Percentiles rank a stretch among this genome's conserved stretches.
Conservation (phyloP, 2,329 filamentous ascomycete genomes). For the Clonostachys sp. region DNA sequence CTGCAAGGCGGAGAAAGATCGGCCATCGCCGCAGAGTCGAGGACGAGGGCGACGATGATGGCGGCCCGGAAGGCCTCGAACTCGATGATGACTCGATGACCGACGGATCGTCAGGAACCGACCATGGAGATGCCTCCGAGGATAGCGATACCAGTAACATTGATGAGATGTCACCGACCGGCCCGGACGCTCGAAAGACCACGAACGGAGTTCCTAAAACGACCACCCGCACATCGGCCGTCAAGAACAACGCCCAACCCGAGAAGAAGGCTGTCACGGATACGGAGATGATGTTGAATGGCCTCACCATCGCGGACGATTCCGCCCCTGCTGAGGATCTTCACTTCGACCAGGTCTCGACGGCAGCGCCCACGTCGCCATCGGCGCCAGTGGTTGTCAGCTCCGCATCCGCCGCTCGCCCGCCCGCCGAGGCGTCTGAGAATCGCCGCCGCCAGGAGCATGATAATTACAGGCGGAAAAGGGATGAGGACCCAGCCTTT, state of each 20-base stretch:
- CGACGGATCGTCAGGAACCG: constrained; percentile 58
- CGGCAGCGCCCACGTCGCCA: constrained; percentile 31
- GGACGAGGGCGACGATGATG: constrained; percentile 68
- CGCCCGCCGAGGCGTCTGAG: constrained; percentile 51
- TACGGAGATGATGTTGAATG: constrained; percentile 56
- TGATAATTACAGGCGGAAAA: constrained; percentile 83
- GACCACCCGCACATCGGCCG: constrained; percentile 24
- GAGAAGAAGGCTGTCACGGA: constrained; percentile 35
- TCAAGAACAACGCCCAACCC: constrained; percentile 16
- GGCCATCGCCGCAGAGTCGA: constrained; percentile 64
- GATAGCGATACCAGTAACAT: constrained; percentile 63
- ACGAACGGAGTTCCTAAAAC: constrained; percentile 36
- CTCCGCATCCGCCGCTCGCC: constrained; percentile 40
- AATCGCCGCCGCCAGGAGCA: constrained; percentile 79
- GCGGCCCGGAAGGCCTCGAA: constrained; percentile 48
- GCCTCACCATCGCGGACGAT: constrained; percentile 39
- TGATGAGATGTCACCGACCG: constrained; percentile 49
- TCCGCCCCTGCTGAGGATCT: constrained; percentile 35
- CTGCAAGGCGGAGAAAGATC: constrained; percentile 59
- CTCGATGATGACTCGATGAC: constrained; percentile 62
- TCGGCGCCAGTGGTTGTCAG: constrained; percentile 49
- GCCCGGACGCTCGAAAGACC: constrained; percentile 32
- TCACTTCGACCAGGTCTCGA: constrained; percentile 36
- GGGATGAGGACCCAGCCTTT: constrained; percentile 86
- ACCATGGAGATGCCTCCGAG: constrained; percentile 54